Evolutionary conservation across 768 basidiomycete genomes (phyloP), one percentile per base, ranked within the genome.

Genomic region (Clavaria fumosa): DNA sequence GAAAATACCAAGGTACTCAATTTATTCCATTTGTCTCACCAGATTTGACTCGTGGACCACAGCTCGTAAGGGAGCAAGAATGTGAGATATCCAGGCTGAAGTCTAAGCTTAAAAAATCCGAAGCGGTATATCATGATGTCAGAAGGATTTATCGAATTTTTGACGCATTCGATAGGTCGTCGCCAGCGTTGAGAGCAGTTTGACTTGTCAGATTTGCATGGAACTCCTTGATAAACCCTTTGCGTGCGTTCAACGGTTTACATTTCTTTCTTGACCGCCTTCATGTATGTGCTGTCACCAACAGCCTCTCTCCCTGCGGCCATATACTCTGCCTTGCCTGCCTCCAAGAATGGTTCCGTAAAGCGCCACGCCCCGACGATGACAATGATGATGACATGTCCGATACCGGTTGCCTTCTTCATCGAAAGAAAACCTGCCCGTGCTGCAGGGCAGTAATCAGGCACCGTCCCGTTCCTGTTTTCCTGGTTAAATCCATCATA

Each of bases 161-260:
- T 23, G 27, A 30, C 19, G 32, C 15, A 19, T 36, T 12, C 21
- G 37, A 14, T 15, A 79, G 77, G 55, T 71, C 23, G 55, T 80
- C 7, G 50, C 65, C 7, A 60, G 59, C 5, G 65, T 81, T 17
- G 78, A 83, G 55, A 50, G 55, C 18, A 67, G 68, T 22, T 52
- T 78, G 12, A 73, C 72, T 47, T 84, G 81, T 48, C 80, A 82
- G 48, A 81, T 84, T 31, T 84, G 81, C 49, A 75, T 81, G 61
- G 81, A 84, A 14, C 52, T 74, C 7, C 57, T 82, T 7, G 50
- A 63, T 27, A 69, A 70, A 43, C 81, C 81, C 18, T 76, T 67
- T 50, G 70, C 69, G 80, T 83, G 50, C 45, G 77, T 67, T 28
- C 23, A 23, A 5, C 5, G 7, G 20, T 26, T 22, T 4, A 37